Conservation (phyloP, 1,284 basidiomycete species). For the Ceratobasidium sp. region DNA sequence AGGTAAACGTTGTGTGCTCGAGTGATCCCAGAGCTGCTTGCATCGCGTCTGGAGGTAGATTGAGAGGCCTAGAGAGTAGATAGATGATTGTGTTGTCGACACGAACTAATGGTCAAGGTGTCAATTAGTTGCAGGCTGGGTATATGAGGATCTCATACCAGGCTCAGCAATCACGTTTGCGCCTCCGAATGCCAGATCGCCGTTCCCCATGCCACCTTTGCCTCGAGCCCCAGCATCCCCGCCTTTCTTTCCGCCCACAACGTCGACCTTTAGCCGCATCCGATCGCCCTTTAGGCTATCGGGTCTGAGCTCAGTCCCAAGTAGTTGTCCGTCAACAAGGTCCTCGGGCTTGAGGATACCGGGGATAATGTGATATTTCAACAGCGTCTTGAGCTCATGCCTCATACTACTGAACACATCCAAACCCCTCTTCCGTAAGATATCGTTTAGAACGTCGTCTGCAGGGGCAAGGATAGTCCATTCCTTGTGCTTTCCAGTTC, state of each 20-base stretch:
- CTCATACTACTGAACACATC: constrained; percentile 55
- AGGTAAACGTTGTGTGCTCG: constrained; percentile 86
- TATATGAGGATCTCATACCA: constrained; percentile 57
- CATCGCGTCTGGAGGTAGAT: constrained; percentile 80
- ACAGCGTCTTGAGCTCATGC: constrained; percentile 64
- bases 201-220: constrained; percentile 55
- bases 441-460: constrained; percentile 74
- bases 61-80: constrained; percentile 81
- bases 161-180: constrained; percentile 78
- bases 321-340: constrained; percentile 71
- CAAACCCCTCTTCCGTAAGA: constrained; percentile 1
- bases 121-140: too few species aligned
- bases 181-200: constrained; percentile 80
- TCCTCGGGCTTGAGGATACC: constrained; percentile 73
- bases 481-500: constrained; percentile 63
- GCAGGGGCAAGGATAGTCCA: constrained; percentile 87
- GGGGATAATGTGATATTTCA: constrained; percentile 87
- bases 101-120: too few species aligned
- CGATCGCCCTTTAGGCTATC: constrained; percentile 66
- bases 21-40: constrained; percentile 82
- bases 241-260: constrained; percentile 54
- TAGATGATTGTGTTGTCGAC: constrained; percentile 85
- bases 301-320: constrained; percentile 78
- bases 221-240: constrained; percentile 48
- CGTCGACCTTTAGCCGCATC: constrained; percentile 77